Percentiles rank a stretch among this genome's conserved stretches.
These are phyloP conservation scores for Peterozyma toletana DNA, from an alignment of 805 yeast species.

Conservation along the genomic window DNA sequence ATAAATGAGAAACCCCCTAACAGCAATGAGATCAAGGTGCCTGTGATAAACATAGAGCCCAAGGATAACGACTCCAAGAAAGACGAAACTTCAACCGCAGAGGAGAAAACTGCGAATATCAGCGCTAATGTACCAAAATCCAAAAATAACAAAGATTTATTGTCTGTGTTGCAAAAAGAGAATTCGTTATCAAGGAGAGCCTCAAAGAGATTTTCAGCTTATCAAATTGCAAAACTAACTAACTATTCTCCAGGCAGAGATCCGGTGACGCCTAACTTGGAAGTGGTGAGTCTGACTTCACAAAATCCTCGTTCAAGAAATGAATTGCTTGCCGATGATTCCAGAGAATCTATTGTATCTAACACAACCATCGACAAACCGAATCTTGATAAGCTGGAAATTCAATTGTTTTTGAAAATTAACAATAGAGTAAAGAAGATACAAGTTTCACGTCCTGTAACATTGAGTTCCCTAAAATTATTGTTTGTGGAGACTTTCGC, in stretches of 20 bases:
- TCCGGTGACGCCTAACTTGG: constrained; percentile 16
- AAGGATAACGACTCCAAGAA: neutral
- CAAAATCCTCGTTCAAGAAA: constrained; percentile 2
- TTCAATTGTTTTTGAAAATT: constrained; percentile 39
- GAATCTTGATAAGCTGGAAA: neutral
- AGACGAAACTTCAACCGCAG: neutral
- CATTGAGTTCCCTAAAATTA: constrained; percentile 51
- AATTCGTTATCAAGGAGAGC: constrained; percentile 87
- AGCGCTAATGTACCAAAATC: neutral
- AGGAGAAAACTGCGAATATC: neutral
- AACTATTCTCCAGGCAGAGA: constrained; percentile 28
- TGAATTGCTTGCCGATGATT: constrained; percentile 10
- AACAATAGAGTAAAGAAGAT: constrained; percentile 52
- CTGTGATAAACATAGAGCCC: too few relatives aligned
- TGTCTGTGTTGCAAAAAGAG: constrained; percentile 73
- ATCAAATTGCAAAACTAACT: constrained; percentile 75
- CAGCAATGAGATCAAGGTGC: neutral
- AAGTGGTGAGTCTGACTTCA: constrained; percentile 2
- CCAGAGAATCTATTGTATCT: constrained; percentile 4
- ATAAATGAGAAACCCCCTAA: neutral
- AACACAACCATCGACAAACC: neutral
- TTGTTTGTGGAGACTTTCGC: constrained; percentile 84
- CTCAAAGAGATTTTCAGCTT: constrained; percentile 88
- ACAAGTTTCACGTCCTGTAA: constrained; percentile 32
- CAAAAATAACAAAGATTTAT: constrained; percentile 40